A percentile compares a stretch with the other conserved stretches of the same genome.
These are phyloP conservation scores for Kingdonia uniflora DNA, from an alignment of 164 flowering plant species.

Conservation along the genomic window DNA sequence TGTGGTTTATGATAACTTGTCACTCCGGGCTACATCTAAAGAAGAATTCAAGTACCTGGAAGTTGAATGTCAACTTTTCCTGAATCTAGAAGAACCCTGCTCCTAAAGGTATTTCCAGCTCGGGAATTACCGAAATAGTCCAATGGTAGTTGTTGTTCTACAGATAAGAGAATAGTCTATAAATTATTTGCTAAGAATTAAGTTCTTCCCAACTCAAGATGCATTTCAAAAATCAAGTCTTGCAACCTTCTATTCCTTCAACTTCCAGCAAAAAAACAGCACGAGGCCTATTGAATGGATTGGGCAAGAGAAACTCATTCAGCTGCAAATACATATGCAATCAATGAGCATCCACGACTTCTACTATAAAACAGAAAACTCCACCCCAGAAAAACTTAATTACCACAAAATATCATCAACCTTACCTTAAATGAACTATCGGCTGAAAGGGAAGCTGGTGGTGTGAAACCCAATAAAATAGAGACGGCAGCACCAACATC, in stretches of 20 bases:
- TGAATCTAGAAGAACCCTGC: constrained; percentile 27
- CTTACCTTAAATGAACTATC: constrained; percentile 59
- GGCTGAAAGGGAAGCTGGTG: constrained; percentile 58
- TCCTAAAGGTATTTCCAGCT: constrained; percentile 27
- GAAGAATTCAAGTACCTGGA: constrained; percentile 40
- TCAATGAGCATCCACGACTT: not conserved
- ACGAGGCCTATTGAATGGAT: constrained; percentile 84
- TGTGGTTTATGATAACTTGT: no score
- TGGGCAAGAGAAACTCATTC: constrained; percentile 66
- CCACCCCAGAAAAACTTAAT: not conserved
- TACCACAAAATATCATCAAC: not conserved
- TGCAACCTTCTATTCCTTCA: constrained; percentile 48
- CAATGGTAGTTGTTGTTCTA: constrained; percentile 27
- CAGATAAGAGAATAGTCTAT: constrained; percentile 8
- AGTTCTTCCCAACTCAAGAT: not conserved
- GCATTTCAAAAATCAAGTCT: constrained; percentile 4
- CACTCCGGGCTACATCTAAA: no score
- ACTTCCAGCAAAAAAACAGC: constrained; percentile 69
- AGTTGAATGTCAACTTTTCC: constrained; percentile 46
- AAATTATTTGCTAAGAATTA: not conserved
- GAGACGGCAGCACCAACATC: constrained; percentile 82
- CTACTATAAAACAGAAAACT: constrained; percentile 1
- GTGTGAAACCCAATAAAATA: constrained; percentile 82
- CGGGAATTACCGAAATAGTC: constrained; percentile 13
- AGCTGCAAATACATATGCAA: constrained; percentile 40